Evolutionary conservation across 768 basidiomycete genomes (phyloP).

Genomic region (Suillus sp.): DNA sequence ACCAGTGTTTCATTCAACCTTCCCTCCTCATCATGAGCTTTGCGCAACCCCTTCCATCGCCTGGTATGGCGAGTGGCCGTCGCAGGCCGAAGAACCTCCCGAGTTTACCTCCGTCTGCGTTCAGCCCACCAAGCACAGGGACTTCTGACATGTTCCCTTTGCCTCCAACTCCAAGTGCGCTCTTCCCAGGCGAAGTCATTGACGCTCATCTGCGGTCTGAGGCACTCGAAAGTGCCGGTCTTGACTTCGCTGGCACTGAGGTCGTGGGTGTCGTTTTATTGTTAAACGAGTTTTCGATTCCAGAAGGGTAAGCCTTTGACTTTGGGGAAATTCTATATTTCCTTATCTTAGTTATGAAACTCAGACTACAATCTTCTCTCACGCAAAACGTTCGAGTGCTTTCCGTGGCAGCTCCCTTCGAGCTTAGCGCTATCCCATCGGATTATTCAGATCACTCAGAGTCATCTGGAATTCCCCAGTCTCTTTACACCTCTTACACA

Average conservation of each 20-base stretch:
- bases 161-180: slow-evolving; percentile 65
- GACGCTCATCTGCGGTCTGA: slow-evolving; percentile 69
- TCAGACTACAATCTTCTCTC: slow-evolving; percentile 17
- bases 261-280: slow-evolving; percentile 41
- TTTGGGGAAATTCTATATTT: not conserved
- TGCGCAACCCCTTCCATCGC: slow-evolving; percentile 37
- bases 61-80: slow-evolving; percentile 51
- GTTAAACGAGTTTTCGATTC: not conserved
- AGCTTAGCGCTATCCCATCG: slow-evolving; percentile 47
- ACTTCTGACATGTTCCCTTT: slow-evolving; percentile 68
- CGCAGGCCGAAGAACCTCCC: slow-evolving; percentile 69
- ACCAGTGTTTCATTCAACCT: not conserved
- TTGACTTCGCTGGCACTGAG: slow-evolving; percentile 25
- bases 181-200: slow-evolving; percentile 63
- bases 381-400: slow-evolving; percentile 25
- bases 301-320: slow-evolving; percentile 2
- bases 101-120: slow-evolving; percentile 73
- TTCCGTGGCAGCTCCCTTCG: slow-evolving; percentile 63
- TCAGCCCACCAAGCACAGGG: slow-evolving; percentile 69
- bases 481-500: slow-evolving; percentile 61
- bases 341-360: not conserved
- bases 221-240: slow-evolving; percentile 3
- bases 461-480: slow-evolving; percentile 44
- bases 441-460: slow-evolving; percentile 38
- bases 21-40: slow-evolving; percentile 7